Conservation (phyloP, 2,329 filamentous ascomycete genomes). For the Mariannaea sp. region DNA sequence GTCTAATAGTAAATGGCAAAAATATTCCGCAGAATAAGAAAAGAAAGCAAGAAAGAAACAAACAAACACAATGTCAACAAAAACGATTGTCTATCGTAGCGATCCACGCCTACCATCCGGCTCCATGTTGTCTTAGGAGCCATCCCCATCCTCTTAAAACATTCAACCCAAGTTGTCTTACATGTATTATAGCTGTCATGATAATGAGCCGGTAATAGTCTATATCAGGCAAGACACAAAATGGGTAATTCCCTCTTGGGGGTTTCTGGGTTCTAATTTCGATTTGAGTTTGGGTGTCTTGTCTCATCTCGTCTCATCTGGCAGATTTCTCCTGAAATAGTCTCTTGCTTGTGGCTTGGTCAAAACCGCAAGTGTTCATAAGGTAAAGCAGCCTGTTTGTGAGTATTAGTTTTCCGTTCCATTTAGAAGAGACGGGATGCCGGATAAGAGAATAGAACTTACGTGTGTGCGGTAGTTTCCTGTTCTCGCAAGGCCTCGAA, state of each 20-base stretch:
- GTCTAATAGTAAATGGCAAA: conserved; percentile 29
- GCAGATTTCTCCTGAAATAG: conserved; percentile 50
- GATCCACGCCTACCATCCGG: conserved; percentile 7
- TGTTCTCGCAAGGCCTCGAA: conserved; percentile 74
- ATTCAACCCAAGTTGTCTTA: conserved; percentile 15
- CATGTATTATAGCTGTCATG: no score
- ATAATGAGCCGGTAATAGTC: no score
- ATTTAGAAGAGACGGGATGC: no score
- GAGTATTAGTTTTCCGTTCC: conserved; percentile 28
- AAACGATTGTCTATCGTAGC: conserved; percentile 25
- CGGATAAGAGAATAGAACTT: conserved; percentile 54
- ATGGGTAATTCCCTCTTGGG: no score
- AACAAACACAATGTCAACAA: conserved; percentile 11
- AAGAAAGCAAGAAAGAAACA: no score
- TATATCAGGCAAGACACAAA: no score
- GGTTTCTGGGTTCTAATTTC: not conserved
- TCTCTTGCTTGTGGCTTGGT: conserved; percentile 54
- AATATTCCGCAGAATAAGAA: conserved; percentile 18
- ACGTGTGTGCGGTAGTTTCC: conserved; percentile 78
- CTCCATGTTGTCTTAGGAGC: not conserved
- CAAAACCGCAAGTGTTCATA: conserved; percentile 58
- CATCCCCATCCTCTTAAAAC: not conserved
- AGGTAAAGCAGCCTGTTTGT: conserved; percentile 54
- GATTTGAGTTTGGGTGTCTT: no score
- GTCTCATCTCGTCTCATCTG: conserved; percentile 26